phyloP scores from a whole-genome alignment of 1,139 yeast species.

The Blastobotrys arbuscula region DNA sequence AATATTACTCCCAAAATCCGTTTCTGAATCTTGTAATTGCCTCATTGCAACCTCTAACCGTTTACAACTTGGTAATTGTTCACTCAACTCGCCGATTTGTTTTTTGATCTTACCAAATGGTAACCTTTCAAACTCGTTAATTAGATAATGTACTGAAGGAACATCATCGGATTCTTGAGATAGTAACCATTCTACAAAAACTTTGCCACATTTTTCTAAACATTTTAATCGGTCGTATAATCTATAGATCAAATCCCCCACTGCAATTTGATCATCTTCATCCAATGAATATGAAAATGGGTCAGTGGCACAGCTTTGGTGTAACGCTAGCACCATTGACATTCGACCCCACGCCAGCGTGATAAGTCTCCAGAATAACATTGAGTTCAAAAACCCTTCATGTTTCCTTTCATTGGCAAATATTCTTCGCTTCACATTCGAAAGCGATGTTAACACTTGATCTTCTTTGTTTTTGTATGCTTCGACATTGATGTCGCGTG shows the following conservation, averaged over 20 bases:
- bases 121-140: slow-evolving; percentile 9
- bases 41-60: slow-evolving; percentile 11
- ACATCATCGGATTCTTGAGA: slow-evolving; percentile 1
- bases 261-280: slow-evolving; percentile 9
- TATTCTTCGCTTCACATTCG: background rate
- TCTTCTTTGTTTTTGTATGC: background rate
- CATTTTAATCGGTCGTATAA: background rate
- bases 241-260: slow-evolving; percentile 4
- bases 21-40: slow-evolving; percentile 5
- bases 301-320: background rate
- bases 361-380: slow-evolving; percentile 7
- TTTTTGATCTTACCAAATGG: background rate
- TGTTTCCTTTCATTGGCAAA: background rate
- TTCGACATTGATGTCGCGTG: background rate
- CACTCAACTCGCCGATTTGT: slow-evolving; percentile 1
- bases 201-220: slow-evolving; percentile 7
- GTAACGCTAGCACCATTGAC: slow-evolving; percentile 5
- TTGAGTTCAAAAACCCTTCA: slow-evolving; percentile 6
- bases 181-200: slow-evolving; percentile 3
- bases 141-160: slow-evolving; percentile 3
- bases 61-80: slow-evolving; percentile 7
- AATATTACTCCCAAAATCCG: slow-evolving; percentile 4
- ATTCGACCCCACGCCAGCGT: slow-evolving; percentile 5
- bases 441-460: slow-evolving; percentile 3
- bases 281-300: background rate